Evolutionary conservation across 176 grass and related monocot species (phyloP), one percentile per base, ranked within the genome.

Genomic region (Calamus simplicifolius): DNA sequence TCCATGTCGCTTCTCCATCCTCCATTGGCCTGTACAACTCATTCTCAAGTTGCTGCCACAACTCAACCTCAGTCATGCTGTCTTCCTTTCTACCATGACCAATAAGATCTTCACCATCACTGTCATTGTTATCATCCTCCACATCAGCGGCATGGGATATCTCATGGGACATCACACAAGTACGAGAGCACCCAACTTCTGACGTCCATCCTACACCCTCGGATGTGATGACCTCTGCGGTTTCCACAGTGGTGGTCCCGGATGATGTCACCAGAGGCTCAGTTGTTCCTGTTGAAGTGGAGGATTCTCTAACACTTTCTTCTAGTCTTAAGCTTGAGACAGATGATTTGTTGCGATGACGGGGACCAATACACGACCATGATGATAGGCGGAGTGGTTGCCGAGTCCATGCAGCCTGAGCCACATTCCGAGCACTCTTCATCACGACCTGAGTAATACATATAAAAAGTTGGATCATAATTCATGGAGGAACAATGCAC

Each of bases 1-100:
- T 63, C 81, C 35, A 85, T 77, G 15, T 82, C 80, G 76, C 63
- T 4, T 85, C 78, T 61, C 72, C 92, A 29, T 70, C 66, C 43
- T 68, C 53, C 50, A 62, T 88, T 62, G 75, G 73, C 28, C 69
- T 72, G 70, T 76, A 88, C 51, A 97, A 75, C 62, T 97, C 87
- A 73, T 79, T 85, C 83, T 97, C 84, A 1, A 97, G 78, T 72
- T 97, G 87, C 53, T 88, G 81, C 87, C 87, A 97, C 53, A 97
- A 63, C 75, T 97, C 93, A 52, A 82, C 87, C 58, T 88, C 84
- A n/a, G 69, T 88, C 69, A 97, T 73, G 49, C 38, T 82, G 54
- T 71, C 74, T 61, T 81, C 80, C 6, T 58, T 64, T 18, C 38
- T 71, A 18, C 53, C 55, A 49, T 79, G 72, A 79, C 70, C 72